Percentiles rank a stretch among this genome's conserved stretches.
phyloP scores from a whole-genome alignment of 179 eudicot species.

The Carnegiea gigantea region DNA sequence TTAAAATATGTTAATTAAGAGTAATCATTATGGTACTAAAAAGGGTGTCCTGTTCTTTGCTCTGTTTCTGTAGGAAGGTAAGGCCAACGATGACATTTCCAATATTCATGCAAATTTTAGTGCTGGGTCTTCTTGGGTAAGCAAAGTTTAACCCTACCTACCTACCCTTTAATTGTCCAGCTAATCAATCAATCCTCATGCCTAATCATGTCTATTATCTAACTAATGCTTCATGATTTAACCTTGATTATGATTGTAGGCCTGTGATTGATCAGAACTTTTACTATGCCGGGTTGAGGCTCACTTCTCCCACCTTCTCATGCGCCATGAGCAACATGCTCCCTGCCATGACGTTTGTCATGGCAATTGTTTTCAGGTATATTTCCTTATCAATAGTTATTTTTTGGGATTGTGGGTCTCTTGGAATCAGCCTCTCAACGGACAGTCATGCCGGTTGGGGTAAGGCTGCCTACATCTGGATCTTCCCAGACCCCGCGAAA shows the following conservation, averaged over 20 bases:
- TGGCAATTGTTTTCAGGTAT: constrained; percentile 43
- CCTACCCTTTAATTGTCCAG: neutral
- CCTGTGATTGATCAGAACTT: constrained; percentile 93
- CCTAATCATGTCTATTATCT: neutral
- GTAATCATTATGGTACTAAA: neutral
- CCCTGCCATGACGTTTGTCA: constrained; percentile 92
- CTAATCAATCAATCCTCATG: neutral
- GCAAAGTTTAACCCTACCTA: neutral
- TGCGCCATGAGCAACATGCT: constrained; percentile 99
- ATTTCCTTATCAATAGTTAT: neutral
- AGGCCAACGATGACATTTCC: constrained; percentile 74
- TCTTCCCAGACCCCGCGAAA: too few species aligned
- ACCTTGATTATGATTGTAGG: constrained; percentile 32
- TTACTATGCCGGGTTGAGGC: constrained; percentile 86
- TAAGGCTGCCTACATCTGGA: too few species aligned
- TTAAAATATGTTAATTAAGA: neutral
- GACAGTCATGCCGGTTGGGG: too few species aligned
- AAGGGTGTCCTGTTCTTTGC: neutral
- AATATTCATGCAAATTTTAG: constrained; percentile 68
- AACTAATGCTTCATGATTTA: neutral
- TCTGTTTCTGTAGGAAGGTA: constrained; percentile 42
- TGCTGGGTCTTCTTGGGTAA: constrained; percentile 82
- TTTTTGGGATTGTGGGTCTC: too few species aligned
- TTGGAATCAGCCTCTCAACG: too few species aligned
- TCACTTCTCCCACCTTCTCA: constrained; percentile 88